Percentiles rank a stretch among this genome's conserved stretches.
phyloP scores from a whole-genome alignment of 2,329 filamentous ascomycete species.

The Cryphonectria nitschkei region DNA sequence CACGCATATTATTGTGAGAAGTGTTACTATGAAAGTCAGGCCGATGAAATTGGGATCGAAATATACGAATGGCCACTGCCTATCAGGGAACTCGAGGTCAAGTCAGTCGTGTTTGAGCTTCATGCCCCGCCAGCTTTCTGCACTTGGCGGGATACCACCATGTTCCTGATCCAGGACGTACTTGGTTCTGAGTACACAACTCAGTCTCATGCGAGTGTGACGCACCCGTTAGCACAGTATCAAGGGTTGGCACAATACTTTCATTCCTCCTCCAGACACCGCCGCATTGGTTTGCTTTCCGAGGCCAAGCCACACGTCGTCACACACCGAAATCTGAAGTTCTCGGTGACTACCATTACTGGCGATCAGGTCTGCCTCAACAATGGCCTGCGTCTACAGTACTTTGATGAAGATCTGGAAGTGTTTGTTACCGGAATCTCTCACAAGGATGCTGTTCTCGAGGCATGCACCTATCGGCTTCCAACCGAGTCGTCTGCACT shows the following conservation, averaged over 20 bases:
- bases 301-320: constrained; percentile 40
- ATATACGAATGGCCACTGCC: constrained; percentile 63
- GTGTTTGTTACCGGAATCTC: constrained; percentile 30
- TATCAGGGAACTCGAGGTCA: constrained; percentile 33
- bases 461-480: constrained; percentile 47
- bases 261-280: background rate
- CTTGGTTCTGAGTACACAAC: constrained; percentile 35
- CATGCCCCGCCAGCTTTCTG: constrained; percentile 44
- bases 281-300: constrained; percentile 40
- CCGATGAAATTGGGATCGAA: constrained; percentile 46
- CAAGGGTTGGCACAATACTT: background rate
- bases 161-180: constrained; percentile 46
- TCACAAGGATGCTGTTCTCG: constrained; percentile 32
- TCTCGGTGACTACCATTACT: constrained; percentile 28
- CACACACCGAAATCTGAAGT: constrained; percentile 40
- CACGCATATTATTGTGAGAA: constrained; percentile 39
- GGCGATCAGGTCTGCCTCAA: constrained; percentile 46
- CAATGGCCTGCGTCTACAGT: constrained; percentile 48
- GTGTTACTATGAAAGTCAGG: constrained; percentile 40
- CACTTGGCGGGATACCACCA: constrained; percentile 54
- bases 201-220: background rate
- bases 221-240: background rate
- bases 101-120: constrained; percentile 58
- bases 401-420: constrained; percentile 40
- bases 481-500: constrained; percentile 37